Evolutionary conservation across 129 eudicot genomes (phyloP).

Genomic region (carrot (Daucus carota)): DH1_v3.0 NC_030384.2:39342001-39342500

Average conservation of each 20-base stretch:
- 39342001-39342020: constrained; percentile 30
- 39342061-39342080: constrained; percentile 71
- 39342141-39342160: neutral
- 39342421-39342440: neutral
- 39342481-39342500: constrained; percentile 84
- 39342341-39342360: neutral
- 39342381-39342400: neutral
- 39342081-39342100: constrained; percentile 89
- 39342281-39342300: neutral
- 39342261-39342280: neutral
- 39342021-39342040: constrained; percentile 53
- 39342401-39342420: neutral
- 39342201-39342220: neutral
- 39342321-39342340: no score
- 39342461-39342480: constrained; percentile 82
- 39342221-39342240: neutral
- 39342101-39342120: neutral
- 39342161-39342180: neutral
- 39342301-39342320: neutral
- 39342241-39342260: neutral
- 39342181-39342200: neutral
- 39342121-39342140: neutral
- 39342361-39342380: neutral
- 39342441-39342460: constrained; percentile 96
- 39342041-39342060: constrained; percentile 83